Conservation (phyloP, 495 filamentous ascomycete genomes). For the Bacidia rubella region DNA sequence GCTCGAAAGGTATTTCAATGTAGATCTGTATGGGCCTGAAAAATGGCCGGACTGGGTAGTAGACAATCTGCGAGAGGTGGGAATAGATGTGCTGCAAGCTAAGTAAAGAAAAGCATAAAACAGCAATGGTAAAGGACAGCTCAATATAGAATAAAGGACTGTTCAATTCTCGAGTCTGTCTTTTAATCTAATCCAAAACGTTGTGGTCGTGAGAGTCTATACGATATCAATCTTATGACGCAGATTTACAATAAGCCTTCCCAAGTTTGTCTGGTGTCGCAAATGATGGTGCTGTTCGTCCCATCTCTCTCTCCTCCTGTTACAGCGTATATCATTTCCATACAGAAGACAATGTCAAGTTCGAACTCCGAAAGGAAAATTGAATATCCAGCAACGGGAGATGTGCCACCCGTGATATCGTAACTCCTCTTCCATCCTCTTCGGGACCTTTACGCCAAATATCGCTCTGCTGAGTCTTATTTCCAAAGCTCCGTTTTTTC, state of each 20-base stretch:
- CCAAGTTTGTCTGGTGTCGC: neutral
- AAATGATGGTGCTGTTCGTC: conserved; percentile 3
- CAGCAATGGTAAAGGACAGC: neutral
- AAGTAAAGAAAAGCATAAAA: neutral
- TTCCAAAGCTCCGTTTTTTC: too few species aligned
- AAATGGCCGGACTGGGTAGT: conserved; percentile 76
- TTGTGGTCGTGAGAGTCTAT: neutral
- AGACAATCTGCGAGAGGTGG: conserved; percentile 67
- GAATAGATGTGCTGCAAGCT: conserved; percentile 53
- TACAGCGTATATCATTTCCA: neutral
- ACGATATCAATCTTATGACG: neutral
- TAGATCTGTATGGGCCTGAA: conserved; percentile 50
- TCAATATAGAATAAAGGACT: too few species aligned
- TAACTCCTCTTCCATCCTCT: neutral
- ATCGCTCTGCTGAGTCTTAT: too few species aligned
- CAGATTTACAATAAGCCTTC: neutral
- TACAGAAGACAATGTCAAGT: neutral
- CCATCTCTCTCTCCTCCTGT: neutral
- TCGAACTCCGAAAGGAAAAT: neutral
- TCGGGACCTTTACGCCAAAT: neutral
- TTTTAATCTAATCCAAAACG: neutral
- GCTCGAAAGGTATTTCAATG: conserved; percentile 46
- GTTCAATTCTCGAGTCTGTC: too few species aligned
- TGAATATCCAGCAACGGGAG: neutral
- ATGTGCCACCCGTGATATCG: neutral